A percentile compares a stretch with the other conserved stretches of the same genome.
Evolutionary conservation across 345 rosid species (phyloP).

Genomic region (Boechera divaricarpa): DNA sequence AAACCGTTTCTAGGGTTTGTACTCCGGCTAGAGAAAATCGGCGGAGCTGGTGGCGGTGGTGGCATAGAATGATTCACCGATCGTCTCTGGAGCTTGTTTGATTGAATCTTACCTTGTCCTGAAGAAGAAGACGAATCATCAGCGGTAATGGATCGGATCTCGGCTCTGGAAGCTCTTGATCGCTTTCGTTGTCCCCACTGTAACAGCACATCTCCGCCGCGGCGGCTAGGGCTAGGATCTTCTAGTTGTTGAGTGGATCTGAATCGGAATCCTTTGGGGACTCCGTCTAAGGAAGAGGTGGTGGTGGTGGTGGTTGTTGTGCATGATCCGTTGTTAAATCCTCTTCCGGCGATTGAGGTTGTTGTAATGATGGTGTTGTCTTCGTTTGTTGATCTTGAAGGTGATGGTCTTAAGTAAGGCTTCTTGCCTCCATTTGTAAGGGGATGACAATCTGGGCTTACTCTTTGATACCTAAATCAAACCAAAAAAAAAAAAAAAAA

Average conservation of each 20-base stretch:
- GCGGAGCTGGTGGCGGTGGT: slow-evolving; percentile 50
- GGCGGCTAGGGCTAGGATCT: slow-evolving; percentile 41
- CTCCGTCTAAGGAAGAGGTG: slow-evolving; percentile 24
- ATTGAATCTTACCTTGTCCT: slow-evolving; percentile 47
- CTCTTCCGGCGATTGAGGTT: slow-evolving; percentile 40
- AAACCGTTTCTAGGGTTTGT: slow-evolving; percentile 49
- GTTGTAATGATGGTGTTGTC: slow-evolving; percentile 29
- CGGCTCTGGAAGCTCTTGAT: slow-evolving; percentile 60
- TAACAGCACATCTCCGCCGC: slow-evolving; percentile 58
- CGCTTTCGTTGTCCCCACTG: slow-evolving; percentile 79
- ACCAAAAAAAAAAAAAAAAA: background rate
- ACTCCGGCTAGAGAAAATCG: slow-evolving; percentile 34
- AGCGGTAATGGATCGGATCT: slow-evolving; percentile 53
- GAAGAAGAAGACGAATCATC: slow-evolving; percentile 64
- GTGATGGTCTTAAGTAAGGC: slow-evolving; percentile 48
- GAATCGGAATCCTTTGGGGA: slow-evolving; percentile 43
- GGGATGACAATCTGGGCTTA: slow-evolving; percentile 61
- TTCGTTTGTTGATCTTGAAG: slow-evolving; percentile 41
- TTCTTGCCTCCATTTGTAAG: slow-evolving; percentile 52
- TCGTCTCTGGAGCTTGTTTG: slow-evolving; percentile 47
- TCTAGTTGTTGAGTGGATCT: slow-evolving; percentile 35
- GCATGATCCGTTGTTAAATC: slow-evolving; percentile 45
- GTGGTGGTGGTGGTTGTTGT: slow-evolving; percentile 23
- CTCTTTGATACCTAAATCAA: slow-evolving; percentile 64
- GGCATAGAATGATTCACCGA: slow-evolving; percentile 45